A percentile compares a stretch with the other conserved stretches of the same genome.
Conservation (phyloP, 176 grass and related monocot species). For the Pontederia crassipes region DNA sequence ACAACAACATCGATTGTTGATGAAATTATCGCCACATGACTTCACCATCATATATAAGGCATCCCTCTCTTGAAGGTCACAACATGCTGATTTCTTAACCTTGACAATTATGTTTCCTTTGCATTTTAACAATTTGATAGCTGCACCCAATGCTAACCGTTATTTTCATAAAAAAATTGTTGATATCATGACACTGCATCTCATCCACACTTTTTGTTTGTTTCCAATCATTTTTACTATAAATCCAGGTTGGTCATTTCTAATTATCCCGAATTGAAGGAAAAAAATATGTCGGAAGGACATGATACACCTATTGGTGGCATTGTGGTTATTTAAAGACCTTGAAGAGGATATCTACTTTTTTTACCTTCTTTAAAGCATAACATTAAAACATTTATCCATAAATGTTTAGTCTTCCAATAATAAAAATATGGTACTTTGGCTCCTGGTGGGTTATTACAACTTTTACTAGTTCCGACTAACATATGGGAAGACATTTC, state of each 20-base stretch:
- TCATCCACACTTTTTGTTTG: no score
- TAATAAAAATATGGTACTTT: no score
- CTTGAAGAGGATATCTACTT: background rate
- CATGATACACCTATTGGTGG: background rate
- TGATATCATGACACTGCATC: no score
- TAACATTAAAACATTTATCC: background rate
- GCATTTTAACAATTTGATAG: no score
- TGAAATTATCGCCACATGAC: background rate
- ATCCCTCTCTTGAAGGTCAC: no score
- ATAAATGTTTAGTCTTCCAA: no score
- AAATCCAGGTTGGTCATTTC: background rate
- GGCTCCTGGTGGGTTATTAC: no score
- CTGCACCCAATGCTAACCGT: no score
- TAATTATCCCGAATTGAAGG: background rate
- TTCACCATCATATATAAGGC: background rate
- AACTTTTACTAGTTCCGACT: no score
- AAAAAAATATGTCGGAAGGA: no score
- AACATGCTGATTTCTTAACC: background rate
- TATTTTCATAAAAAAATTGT: background rate
- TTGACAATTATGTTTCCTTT: no score
- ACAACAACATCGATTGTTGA: background rate
- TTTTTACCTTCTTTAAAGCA: background rate
- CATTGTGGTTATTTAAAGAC: no score
- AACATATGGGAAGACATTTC: background rate
- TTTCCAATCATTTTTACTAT: background rate